Evolutionary conservation across 768 basidiomycete genomes (phyloP), one percentile per base, ranked within the genome.

Genomic region (Amylocystis lapponica): DNA sequence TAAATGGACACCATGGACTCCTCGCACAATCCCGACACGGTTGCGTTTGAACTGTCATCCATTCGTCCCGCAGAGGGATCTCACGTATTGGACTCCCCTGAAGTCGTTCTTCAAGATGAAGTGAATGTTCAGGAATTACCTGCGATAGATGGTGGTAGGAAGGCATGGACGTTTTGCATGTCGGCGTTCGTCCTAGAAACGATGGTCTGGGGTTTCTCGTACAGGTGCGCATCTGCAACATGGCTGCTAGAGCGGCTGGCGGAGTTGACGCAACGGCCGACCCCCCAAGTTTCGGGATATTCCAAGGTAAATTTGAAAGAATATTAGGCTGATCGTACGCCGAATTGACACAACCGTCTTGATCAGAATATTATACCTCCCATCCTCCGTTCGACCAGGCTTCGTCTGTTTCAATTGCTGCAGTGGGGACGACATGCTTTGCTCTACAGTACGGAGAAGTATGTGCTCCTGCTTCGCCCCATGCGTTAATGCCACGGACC

Each of bases 141-240:
- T 10, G 46, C 54, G 5, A 34, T 55, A 21, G 54, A 57, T 21
- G 41, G 49, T 11, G 54, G 56, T 7, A 21, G 46, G 17, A 33
- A 45, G 31, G 56, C 58, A 21, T 57, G 52, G 55, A 36, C 46
- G 11, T 59, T 59, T 44, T 51, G 52, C 33, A 43, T 47, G 20
- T 48, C 45, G 7, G 46, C 46, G 4, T 56, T 56, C 41, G n/a
- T 51, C 11, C 36, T 59, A 11, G 54, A 56, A 45, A 51, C 44
- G 37, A 32, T 53, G 39, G 46, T 56, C 8, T 59, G 54, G 56
- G 56, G 52, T 0, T 54, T 55, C 14, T 47, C 41, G 32, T 59
- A 52, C 35, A 53, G 53, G 54, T 59, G 30, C 2, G 48, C 41
- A 14, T 19, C 16, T 4, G 10, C 37, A 40, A n/a, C n/a, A n/a